These are phyloP conservation scores for Sarcomyxa edulis DNA, from an alignment of 768 basidiomycete genomes.

Conservation along the genomic window DNA sequence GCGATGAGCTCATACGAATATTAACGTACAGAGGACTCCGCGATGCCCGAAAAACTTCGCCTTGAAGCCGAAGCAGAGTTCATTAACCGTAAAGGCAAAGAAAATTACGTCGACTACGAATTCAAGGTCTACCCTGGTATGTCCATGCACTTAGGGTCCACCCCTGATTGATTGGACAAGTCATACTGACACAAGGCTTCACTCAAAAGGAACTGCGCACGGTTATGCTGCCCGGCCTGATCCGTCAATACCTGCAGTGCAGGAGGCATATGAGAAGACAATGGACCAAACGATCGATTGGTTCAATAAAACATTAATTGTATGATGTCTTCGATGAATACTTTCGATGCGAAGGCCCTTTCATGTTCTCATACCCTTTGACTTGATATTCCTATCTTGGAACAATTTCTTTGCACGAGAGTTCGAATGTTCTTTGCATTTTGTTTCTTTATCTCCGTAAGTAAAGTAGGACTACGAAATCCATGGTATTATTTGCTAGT, in stretches of 20 bases:
- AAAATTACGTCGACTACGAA: conserved; percentile 36
- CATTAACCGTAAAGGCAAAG: conserved; percentile 28
- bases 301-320: conserved; percentile 37
- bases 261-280: conserved; percentile 35
- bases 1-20: too few relatives aligned
- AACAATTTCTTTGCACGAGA: conserved; percentile 1
- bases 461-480: too few relatives aligned
- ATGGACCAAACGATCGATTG: conserved; percentile 37
- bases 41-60: conserved; percentile 24
- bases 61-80: conserved; percentile 30
- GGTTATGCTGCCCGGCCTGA: conserved; percentile 42
- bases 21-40: conserved; percentile 30
- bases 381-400: background rate
- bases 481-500: too few relatives aligned
- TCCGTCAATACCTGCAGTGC: conserved; percentile 29
- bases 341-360: background rate
- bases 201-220: conserved; percentile 33
- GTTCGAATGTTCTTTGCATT: too few relatives aligned
- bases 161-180: too few relatives aligned
- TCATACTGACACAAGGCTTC: background rate
- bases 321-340: conserved; percentile 7
- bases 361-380: background rate
- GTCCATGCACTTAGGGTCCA: background rate
- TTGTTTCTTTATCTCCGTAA: too few relatives aligned
- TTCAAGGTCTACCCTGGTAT: conserved; percentile 40